phyloP scores from a whole-genome alignment of 495 filamentous ascomycete species.

The Lentithecium fluviatile region DNA sequence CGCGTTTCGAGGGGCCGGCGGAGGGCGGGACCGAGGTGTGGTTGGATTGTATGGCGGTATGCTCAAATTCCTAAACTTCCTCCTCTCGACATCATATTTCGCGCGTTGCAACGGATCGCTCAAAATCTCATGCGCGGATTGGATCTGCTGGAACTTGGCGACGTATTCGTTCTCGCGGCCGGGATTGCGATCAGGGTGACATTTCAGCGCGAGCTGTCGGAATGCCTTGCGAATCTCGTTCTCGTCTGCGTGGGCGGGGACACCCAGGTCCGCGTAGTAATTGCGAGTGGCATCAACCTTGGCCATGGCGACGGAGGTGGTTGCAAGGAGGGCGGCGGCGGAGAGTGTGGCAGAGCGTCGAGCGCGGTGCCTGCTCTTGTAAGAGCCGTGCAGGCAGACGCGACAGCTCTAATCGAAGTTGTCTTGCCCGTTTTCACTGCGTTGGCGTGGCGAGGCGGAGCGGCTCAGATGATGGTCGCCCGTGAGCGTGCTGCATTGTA shows the following conservation, averaged over 20 bases:
- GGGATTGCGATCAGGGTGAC: constrained; percentile 87
- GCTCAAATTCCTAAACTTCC: constrained; percentile 34
- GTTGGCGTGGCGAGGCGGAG: constrained; percentile 12
- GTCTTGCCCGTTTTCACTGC: neutral
- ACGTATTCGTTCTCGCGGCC: constrained; percentile 75
- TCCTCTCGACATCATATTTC: constrained; percentile 76
- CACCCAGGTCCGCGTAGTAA: constrained; percentile 83
- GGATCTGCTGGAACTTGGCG: constrained; percentile 79
- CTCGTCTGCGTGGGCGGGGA: constrained; percentile 59
- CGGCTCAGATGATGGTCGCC: constrained; percentile 23
- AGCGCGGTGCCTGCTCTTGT: neutral
- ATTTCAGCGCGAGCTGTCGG: constrained; percentile 77
- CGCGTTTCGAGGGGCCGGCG: constrained; percentile 45
- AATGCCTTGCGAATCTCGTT: constrained; percentile 84
- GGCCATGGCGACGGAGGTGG: constrained; percentile 35
- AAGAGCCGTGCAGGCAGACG: constrained; percentile 11
- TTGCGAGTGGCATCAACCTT: constrained; percentile 50
- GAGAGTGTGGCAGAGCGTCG: neutral
- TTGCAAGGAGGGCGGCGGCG: neutral
- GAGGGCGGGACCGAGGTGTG: constrained; percentile 21
- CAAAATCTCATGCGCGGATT: constrained; percentile 81
- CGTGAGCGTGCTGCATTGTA: constrained; percentile 14
- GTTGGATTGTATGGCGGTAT: constrained; percentile 28
- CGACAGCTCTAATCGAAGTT: neutral
- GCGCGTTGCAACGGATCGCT: constrained; percentile 62